Evolutionary conservation across 1,284 basidiomycete species (phyloP).

Genomic region (Hemileia vastatrix): DNA sequence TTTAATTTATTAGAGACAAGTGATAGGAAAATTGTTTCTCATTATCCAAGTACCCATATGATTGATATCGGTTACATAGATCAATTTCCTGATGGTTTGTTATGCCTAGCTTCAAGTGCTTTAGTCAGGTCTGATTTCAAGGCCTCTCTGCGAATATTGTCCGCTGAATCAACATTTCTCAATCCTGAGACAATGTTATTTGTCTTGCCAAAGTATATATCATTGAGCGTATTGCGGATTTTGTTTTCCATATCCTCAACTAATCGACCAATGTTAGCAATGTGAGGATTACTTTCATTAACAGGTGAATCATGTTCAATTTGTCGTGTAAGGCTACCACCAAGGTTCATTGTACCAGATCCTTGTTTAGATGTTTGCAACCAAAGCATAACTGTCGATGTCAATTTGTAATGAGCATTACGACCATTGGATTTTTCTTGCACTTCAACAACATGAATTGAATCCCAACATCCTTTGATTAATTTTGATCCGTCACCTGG

Average conservation of each 20-base stretch:
- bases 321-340: slow-evolving; percentile 95
- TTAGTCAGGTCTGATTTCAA: no score
- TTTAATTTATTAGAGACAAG: no score
- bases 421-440: slow-evolving; percentile 78
- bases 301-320: slow-evolving; percentile 75
- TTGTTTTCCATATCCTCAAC: slow-evolving; percentile 99
- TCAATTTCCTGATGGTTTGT: no score
- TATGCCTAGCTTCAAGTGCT: no score
- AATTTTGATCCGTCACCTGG: slow-evolving; percentile 31
- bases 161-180: no score
- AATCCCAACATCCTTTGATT: slow-evolving; percentile 78
- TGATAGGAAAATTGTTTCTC: no score
- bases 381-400: slow-evolving; percentile 92
- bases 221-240: slow-evolving; percentile 88
- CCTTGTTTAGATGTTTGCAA: slow-evolving; percentile 57
- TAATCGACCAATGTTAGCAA: slow-evolving; percentile 83
- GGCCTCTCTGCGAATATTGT: no score
- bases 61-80: no score
- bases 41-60: no score
- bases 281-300: slow-evolving; percentile 63
- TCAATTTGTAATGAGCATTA: slow-evolving; percentile 90
- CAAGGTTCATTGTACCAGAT: slow-evolving; percentile 71
- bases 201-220: slow-evolving; percentile 98
- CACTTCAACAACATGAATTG: slow-evolving; percentile 94
- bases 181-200: slow-evolving; percentile 87